Base-by-base conservation (phyloP, 192 early-diverging fungal genomes). In the Polychytrium aggregatum region DNA sequence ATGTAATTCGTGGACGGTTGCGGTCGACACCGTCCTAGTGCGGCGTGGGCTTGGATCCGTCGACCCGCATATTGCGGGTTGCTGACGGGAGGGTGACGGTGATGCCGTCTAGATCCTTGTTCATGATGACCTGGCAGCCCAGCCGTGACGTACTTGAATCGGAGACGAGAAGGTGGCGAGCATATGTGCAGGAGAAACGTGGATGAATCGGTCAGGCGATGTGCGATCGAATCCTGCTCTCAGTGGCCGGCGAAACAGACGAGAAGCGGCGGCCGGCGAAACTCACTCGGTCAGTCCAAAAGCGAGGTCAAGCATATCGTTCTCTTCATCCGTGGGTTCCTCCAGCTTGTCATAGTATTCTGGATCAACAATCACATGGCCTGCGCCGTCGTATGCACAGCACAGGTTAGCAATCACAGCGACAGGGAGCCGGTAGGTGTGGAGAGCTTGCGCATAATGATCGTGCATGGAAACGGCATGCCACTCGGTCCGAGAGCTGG, bases 291-390 rank as follows among this genome's bases (percentile, higher is more conserved):
- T 92, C 49, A 95, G 71, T 10, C 88, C 92, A 73, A 92, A 97
- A 13, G 92, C 92, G 54, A 97, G 55, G 70, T 97, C 94, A 37
- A 97, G 63, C 92, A 97, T 95, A 62, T 97, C 94, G 56, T 95
- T 92, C 52, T 97, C 94, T 57, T 97, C 94, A 61, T 97, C 94
- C 4, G 83, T 78, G 2, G 94, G 94, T 59, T 95, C 92, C 18
- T 85, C 86, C 43, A 97, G 70, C 50, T 76, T 81, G 30, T 88
- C 76, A 64, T 80, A 97, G 50, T 83, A 79, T 24, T 83, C 65
- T 21, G 77, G 79, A 1, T 87, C 84, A 48, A 89, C 62, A 22
- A 97, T 85, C 27, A 97, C 83, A 62, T 97, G 94, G 67, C 68
- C 57, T 62, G 30, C 55, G n/a, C n/a, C n/a, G n/a, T n/a, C n/a